Evolutionary conservation across 208 protist genomes (phyloP).

Genomic region (Leishmania aethiopica): DNA sequence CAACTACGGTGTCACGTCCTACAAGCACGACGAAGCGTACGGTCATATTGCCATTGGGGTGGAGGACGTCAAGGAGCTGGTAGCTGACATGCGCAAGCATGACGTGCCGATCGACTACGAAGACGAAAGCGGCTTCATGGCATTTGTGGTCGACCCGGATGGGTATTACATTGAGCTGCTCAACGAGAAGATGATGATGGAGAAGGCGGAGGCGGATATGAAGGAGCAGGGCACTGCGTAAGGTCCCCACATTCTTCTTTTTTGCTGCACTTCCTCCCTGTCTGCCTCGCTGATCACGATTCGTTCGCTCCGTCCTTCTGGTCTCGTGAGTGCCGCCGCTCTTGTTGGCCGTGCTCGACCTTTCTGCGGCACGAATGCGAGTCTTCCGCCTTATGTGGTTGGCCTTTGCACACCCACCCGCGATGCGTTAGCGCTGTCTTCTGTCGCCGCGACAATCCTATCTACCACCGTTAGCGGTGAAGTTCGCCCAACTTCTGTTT

Average conservation of each 20-base stretch:
- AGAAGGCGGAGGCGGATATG: constrained; percentile 59
- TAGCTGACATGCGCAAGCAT: constrained; percentile 47
- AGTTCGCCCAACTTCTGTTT: neutral
- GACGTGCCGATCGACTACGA: constrained; percentile 78
- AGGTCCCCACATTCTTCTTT: neutral
- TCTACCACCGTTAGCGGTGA: neutral
- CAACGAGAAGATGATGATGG: constrained; percentile 77
- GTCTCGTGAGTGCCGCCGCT: neutral
- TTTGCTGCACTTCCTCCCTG: neutral
- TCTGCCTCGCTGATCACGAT: neutral
- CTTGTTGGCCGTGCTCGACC: neutral
- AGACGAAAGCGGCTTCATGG: constrained; percentile 77
- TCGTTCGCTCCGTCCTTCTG: neutral
- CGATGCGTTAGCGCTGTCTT: neutral
- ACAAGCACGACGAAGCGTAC: constrained; percentile 77
- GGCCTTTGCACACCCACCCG: neutral
- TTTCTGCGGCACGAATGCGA: neutral
- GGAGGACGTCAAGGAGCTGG: constrained; percentile 60
- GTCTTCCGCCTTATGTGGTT: no score
- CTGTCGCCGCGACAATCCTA: neutral
- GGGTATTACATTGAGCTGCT: constrained; percentile 88
- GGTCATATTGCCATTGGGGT: constrained; percentile 88
- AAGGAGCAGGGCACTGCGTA: constrained; percentile 72
- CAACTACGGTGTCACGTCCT: constrained; percentile 79
- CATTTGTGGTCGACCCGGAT: constrained; percentile 85